Conservation (phyloP, 2,329 filamentous ascomycete genomes). For the Arthrobotrys musiformis region DNA sequence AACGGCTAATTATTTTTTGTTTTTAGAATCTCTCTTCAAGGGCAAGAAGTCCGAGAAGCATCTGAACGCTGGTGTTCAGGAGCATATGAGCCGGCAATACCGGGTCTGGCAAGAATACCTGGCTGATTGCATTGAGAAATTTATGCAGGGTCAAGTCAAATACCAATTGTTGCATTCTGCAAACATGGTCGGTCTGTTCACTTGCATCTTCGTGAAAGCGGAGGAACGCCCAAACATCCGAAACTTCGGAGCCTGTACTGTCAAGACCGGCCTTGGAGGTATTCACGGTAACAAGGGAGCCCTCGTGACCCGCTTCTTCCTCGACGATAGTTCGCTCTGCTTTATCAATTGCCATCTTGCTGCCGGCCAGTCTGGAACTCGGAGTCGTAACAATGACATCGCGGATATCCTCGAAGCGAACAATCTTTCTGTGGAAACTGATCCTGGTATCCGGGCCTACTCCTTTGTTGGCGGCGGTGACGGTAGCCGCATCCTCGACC, state of each 20-base stretch:
- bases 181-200: constrained; percentile 92
- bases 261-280: constrained; percentile 96
- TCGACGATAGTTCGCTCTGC: constrained; percentile 94
- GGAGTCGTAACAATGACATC: constrained; percentile 90
- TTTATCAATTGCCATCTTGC: constrained; percentile 98
- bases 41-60: constrained; percentile 83
- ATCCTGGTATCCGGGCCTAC: constrained; percentile 75
- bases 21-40: constrained; percentile 80
- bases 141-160: constrained; percentile 78
- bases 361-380: constrained; percentile 89
- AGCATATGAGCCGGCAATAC: constrained; percentile 97
- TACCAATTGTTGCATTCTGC: constrained; percentile 90
- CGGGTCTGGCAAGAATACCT: constrained; percentile 95
- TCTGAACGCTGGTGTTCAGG: constrained; percentile 77
- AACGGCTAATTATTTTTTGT: constrained; percentile 58
- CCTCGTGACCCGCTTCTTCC: constrained; percentile 86
- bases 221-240: constrained; percentile 79
- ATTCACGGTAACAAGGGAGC: constrained; percentile 97
- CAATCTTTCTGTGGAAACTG: constrained; percentile 77
- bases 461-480: constrained; percentile 92
- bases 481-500: constrained; percentile 91
- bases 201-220: constrained; percentile 91
- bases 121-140: constrained; percentile 81
- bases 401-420: constrained; percentile 85
- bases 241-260: constrained; percentile 80